Evolutionary conservation across 225 moss, liverwort and hornwort species (phyloP).

Genomic region (Pseudoscleropodium purum): DNA sequence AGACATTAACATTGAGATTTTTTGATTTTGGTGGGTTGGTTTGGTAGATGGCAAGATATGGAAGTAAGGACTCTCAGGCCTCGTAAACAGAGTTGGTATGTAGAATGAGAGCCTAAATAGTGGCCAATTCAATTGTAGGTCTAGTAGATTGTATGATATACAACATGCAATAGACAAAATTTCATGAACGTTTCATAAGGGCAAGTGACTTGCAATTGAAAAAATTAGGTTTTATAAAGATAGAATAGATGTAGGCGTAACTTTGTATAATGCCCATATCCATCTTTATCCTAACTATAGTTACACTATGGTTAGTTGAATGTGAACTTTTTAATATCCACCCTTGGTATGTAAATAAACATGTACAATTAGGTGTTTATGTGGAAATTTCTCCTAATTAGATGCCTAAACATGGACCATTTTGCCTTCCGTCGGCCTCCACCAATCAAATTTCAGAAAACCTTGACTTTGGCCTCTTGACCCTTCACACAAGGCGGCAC

Average conservation of each 20-base stretch:
- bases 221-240: not conserved
- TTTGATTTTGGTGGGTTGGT: too few species aligned
- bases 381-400: not conserved
- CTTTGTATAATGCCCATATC: not conserved
- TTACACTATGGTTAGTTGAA: not conserved
- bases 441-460: too few species aligned
- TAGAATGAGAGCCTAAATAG: too few species aligned
- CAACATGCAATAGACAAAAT: too few species aligned
- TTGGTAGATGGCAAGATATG: too few species aligned
- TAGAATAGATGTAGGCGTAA: not conserved
- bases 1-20: too few species aligned
- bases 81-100: too few species aligned
- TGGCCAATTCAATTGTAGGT: too few species aligned
- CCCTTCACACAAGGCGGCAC: too few species aligned
- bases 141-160: too few species aligned
- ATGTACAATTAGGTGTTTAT: not conserved
- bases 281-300: not conserved
- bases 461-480: too few species aligned
- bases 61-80: rapidly evolving
- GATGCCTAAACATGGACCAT: rapidly evolving
- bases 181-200: rapidly evolving
- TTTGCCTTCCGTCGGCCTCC: too few species aligned
- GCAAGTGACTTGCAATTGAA: not conserved
- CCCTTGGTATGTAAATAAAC: not conserved
- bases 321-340: rapidly evolving